Evolutionary conservation across 2,329 filamentous ascomycete genomes (phyloP), one percentile per base, ranked within the genome.

Genomic region (Ceratocystis lukuohia): DNA sequence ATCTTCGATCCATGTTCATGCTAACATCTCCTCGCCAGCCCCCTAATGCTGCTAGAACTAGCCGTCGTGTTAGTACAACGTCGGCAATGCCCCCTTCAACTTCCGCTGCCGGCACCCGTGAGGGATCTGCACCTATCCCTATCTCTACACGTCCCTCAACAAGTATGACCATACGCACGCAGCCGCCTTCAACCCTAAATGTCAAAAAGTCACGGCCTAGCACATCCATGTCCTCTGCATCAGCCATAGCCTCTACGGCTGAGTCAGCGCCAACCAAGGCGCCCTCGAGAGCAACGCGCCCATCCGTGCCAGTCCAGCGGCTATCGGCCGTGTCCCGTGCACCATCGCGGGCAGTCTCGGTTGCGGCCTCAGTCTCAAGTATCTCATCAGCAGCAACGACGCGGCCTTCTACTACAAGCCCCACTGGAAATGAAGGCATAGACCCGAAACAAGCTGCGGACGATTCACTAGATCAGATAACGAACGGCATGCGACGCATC

Each of bases 401-500:
- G 46, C 63, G 63, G 57, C 53, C 61, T 5, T 66, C 61, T 17
- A 65, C 67, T 25, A 66, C 57, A n/a, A 66, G 68, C 28, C 66
- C 66, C n/a, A 67, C 59, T 28, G 65, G 57, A 2, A 61, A 20
- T 15, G 1, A n/a, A 3, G 37, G 8, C 12, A 25, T 17, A 15
- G 48, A 53, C 48, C 25, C 48, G 2, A 53, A n/a, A 53, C 37
- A 69, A 15, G 62, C 72, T 6, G 71, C 70, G 4, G 62, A 66
- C 2, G 75, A 78, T 61, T 80, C 80, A 62, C 72, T 87, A 45
- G 82, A 85, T 65, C 79, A 75, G 62, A 77, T 87, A 68, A 81
- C 83, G 0, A 77, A 76, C 45, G 80, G 82, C 1, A 82, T 86
- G 79, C 85, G 82, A 72, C 84, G 81, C 72, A 82, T 87, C 67